Evolutionary conservation across 2,329 filamentous ascomycete species (phyloP), one percentile per base, ranked within the genome.

Genomic region (Alternaria sp.): DNA sequence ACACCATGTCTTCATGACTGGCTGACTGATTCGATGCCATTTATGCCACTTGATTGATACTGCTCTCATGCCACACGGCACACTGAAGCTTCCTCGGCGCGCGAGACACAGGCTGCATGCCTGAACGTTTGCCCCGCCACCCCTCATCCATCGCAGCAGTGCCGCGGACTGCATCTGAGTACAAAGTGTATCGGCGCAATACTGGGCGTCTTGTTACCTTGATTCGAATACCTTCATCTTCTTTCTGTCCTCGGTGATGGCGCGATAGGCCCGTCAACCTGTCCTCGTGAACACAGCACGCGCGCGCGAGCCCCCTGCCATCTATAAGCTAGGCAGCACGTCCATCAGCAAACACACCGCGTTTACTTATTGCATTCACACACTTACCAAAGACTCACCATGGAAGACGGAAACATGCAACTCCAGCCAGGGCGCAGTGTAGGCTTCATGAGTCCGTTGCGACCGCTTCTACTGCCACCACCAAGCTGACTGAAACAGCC

Each of bases 401-500:
- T 76, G 74, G 73, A 77, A 28, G 70, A 76, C 37, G 60, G 58
- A 13, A 61, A 53, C 40, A 70, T 77, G 72, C 73, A 74, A 54
- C 61, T 71, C 28, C 64, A 68, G 58, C 69, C 69, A 24, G 69
- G 69, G 46, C 67, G 69, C 49, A 69, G 73, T 21, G 63, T 80
- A 29, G 77, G 78, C 53, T 78, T 78, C 65, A 77, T 80, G 64
- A 74, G 78, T 80, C 67, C 41, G 66, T 62, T 21, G 13, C 24
- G 33, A 41, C 31, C n/a, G 9, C 17, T 17, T 17, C 17, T 17
- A 2, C 17, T 17, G 17, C 17, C 17, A 17, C 2, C 17, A 46
- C 36, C 26, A 41, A 34, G 50, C 69, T 73, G 50, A 72, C 60
- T 7, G 61, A 26, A 53, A 52, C 74, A 96, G 93, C 89, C 49